Evolutionary conservation across 129 eudicot species (phyloP), one percentile per base, ranked within the genome.

Genomic region (Calendula officinalis): DNA sequence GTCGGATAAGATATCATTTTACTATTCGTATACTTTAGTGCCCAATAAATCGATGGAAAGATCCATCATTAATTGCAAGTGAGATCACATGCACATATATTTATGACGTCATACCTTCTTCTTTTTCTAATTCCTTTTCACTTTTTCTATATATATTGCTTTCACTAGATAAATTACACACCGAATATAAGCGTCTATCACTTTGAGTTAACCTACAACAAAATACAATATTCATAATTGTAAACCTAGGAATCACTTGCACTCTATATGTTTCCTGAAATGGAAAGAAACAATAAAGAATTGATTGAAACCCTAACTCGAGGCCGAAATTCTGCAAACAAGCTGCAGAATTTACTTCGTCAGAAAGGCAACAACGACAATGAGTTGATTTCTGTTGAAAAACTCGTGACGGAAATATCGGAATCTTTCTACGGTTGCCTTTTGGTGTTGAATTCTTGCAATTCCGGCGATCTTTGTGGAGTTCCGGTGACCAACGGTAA

Each of bases 401-500:
- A 67, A n/a, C 81, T 82, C 9, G 72, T 77, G 11, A 32, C 3
- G 34, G 51, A 77, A 50, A 69, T 82, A 27, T 5, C 44, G 34
- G 33, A 53, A 67, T 82, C 87, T 66, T 82, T 82, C 68, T 46
- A 52, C 36, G 47, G 48, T 0, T 47, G 72, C 50, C 64, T 82
- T n/a, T 47, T 60, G n/a, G 62, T 43, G 32, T 40, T 77, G 65
- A 70, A 52, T 60, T 56, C 74, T 54, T 45, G 40, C 30, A 27
- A 46, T 69, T 46, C 75, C 42, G 60, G 60, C n/a, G 16, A 69
- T 13, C 46, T 22, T 38, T 44, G 32, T 13, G 22, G 68, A 74
- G 59, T 81, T 74, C 50, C 1, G 5, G 50, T 38, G 54, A 40
- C 53, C 64, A 42, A 35, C 3, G 39, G 39, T 5, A 62, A 62